phyloP scores from a whole-genome alignment of 2,329 filamentous ascomycete genomes.

The Sclerotinia subarctica region DNA sequence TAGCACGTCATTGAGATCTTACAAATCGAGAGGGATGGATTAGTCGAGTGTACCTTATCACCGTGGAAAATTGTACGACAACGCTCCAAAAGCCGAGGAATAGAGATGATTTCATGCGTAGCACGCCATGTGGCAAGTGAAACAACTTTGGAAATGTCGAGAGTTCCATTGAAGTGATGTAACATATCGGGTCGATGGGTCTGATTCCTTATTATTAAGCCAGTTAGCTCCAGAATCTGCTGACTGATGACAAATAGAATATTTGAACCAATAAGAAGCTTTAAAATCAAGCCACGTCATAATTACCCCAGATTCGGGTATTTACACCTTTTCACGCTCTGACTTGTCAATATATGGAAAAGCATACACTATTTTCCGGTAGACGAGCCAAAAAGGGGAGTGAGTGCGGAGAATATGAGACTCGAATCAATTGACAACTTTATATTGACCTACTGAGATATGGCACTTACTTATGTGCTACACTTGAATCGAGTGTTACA shows the following conservation, averaged over 20 bases:
- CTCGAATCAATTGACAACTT: not conserved
- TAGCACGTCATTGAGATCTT: conserved; percentile 19
- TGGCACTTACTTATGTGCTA: too few species aligned
- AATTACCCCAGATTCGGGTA: conserved; percentile 1
- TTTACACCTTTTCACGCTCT: not conserved
- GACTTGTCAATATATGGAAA: too few species aligned
- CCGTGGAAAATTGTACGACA: not conserved
- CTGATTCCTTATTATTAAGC: not conserved
- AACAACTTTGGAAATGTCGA: not conserved
- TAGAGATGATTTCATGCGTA: not conserved
- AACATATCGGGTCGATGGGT: not conserved
- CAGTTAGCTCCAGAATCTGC: not conserved
- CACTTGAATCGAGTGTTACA: too few species aligned
- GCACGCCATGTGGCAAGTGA: conserved; percentile 4
- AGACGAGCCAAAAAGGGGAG: not conserved
- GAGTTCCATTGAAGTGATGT: not conserved
- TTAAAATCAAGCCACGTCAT: not conserved
- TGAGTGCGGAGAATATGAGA: not conserved
- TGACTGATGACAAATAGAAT: not conserved
- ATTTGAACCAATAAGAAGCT: not conserved
- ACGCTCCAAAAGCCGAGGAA: conserved; percentile 1
- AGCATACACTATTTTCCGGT: too few species aligned
- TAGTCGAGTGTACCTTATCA: not conserved
- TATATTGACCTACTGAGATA: too few species aligned
- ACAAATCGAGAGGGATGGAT: conserved; percentile 17